Evolutionary conservation across 1,139 yeast genomes (phyloP), one percentile per base, ranked within the genome.

Genomic region (Candida sojae): DNA sequence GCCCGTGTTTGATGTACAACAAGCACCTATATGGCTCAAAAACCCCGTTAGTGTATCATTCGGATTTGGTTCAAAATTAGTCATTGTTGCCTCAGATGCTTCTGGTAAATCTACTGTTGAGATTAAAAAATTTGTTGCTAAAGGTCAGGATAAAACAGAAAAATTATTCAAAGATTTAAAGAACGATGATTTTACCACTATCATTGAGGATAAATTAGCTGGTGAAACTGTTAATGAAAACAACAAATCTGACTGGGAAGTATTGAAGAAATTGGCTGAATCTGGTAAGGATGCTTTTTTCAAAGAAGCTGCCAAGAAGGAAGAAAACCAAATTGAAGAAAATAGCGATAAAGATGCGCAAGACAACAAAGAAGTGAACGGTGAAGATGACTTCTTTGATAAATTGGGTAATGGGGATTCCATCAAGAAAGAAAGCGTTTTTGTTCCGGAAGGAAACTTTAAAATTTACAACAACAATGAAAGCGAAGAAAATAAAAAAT

Each of bases 1-100:
- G 57, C 88, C 89, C 2, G 80, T 80, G 11, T 86, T 87, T 57
- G 74, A 77, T 30, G 75, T 81, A 32, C 73, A 77, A 52, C 96
- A 91, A 67, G 96, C 98, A 23, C 99, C 99, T 39, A 66, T 72
- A 49, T 95, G 99, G 99, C 80, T 90, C 53, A 80, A 81, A 54
- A 77, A 86, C 54, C 91, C 91, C n/a, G 75, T 80, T 3, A 76
- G 86, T 43, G 97, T 86, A 8, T 75, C 84, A 5, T 95, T 95
- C 73, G 99, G 97, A 0, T 93, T 91, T 70, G 99, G 99, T 48
- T 96, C 97, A 39, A 90, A 88, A 68, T 67, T 93, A 43, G 96
- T 88, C 6, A 66, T 77, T 8, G 82, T 89, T 30, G 64, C 68
- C 39, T 71, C 74, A 33, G 68, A 62, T 43, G 66, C 70, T 7